These are phyloP conservation scores for Stephanocyclus meneghinianus DNA, from an alignment of 352 stramenopile genomes.

Conservation along the genomic window DNA sequence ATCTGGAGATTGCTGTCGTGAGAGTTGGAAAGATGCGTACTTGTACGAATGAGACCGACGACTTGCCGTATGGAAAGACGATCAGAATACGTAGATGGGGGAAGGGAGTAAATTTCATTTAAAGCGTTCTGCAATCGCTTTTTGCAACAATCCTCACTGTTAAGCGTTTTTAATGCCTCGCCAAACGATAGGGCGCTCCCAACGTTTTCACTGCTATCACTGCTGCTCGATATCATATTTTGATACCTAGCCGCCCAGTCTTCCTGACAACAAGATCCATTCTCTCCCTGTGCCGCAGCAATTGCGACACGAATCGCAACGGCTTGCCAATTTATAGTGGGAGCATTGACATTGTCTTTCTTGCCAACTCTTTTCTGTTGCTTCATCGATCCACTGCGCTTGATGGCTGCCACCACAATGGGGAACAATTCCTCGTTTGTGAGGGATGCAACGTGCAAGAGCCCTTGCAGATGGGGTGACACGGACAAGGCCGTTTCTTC, in stretches of 20 bases:
- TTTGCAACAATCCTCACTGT: slow-evolving; percentile 20
- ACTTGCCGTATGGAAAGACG: slow-evolving; percentile 23
- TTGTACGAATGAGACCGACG: slow-evolving; percentile 29
- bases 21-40: not conserved
- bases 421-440: slow-evolving; percentile 51
- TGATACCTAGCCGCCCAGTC: slow-evolving; percentile 28
- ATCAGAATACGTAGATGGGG: not conserved
- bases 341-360: slow-evolving; percentile 9
- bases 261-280: slow-evolving; percentile 16
- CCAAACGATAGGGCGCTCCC: not conserved
- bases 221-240: slow-evolving; percentile 3
- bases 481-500: not conserved
- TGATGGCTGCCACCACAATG: slow-evolving; percentile 35
- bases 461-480: not conserved
- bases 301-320: slow-evolving; percentile 22
- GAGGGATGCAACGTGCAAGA: slow-evolving; percentile 33
- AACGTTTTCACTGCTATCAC: not conserved
- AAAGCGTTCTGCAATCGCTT: slow-evolving; percentile 36
- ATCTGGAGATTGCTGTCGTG: slow-evolving; percentile 4
- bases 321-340: slow-evolving; percentile 9
- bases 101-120: slow-evolving; percentile 2
- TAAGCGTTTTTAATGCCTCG: not conserved
- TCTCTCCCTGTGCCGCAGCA: slow-evolving; percentile 17
- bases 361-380: not conserved
- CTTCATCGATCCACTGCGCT: slow-evolving; percentile 1